Conservation (phyloP, 2,329 filamentous ascomycete genomes). For the Ascochyta pisi region DNA sequence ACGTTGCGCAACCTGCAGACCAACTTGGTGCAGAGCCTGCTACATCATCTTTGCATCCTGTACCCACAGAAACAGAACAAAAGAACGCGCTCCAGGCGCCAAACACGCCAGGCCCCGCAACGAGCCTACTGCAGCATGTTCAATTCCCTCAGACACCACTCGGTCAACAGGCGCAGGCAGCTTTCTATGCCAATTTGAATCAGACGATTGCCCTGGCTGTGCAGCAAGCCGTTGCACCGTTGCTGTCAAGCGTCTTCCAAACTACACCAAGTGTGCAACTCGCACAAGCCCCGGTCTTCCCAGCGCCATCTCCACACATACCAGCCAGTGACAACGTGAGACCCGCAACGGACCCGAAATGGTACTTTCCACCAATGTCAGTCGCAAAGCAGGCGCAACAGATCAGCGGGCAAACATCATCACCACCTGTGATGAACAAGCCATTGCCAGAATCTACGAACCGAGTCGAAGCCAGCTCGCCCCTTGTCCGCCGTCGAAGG, state of each 20-base stretch:
- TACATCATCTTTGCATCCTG: not conserved
- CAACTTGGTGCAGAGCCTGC: not conserved
- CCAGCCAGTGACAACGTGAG: constrained; percentile 19
- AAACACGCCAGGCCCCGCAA: constrained; percentile 24
- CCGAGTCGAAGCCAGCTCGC: not conserved
- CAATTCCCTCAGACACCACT: constrained; percentile 42
- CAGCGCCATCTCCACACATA: constrained; percentile 12
- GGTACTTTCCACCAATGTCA: constrained; percentile 32
- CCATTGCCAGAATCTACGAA: not conserved
- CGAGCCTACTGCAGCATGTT: constrained; percentile 30
- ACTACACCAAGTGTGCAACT: constrained; percentile 15
- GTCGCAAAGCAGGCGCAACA: not conserved
- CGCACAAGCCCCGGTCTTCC: constrained; percentile 5
- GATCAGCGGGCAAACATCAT: not conserved
- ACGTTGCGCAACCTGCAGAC: not conserved
- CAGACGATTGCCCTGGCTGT: constrained; percentile 35
- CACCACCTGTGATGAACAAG: not conserved
- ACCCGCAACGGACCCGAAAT: constrained; percentile 38
- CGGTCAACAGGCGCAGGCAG: constrained; percentile 36
- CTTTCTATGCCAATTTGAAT: constrained; percentile 32
- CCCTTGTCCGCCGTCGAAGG: constrained; percentile 12
- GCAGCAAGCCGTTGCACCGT: constrained; percentile 33
- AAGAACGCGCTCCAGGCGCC: constrained; percentile 11
- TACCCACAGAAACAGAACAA: constrained; percentile 4
- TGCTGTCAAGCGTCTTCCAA: constrained; percentile 26